phyloP scores from a whole-genome alignment of 495 filamentous ascomycete genomes.

The Pyrenula massariospora region DNA sequence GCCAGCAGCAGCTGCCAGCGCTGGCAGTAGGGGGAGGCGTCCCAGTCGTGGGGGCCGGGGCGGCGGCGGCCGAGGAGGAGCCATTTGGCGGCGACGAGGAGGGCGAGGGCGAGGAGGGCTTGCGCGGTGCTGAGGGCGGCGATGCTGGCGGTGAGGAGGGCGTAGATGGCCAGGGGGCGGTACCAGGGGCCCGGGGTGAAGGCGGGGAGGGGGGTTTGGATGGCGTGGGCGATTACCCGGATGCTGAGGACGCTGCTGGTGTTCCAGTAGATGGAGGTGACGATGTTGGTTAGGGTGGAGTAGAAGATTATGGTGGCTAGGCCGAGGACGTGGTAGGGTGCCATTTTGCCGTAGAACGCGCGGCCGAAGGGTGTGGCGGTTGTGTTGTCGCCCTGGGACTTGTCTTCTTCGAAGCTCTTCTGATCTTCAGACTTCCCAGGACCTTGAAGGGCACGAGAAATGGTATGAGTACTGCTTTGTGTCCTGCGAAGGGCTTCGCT shows the following conservation, averaged over 20 bases:
- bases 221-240: slow-evolving; percentile 5
- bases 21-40: slow-evolving; percentile 29
- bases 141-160: slow-evolving; percentile 15
- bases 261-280: slow-evolving; percentile 27
- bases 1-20: slow-evolving; percentile 32
- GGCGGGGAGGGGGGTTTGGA: slow-evolving; percentile 4
- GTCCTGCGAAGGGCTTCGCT: neutral
- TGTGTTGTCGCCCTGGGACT: slow-evolving; percentile 5
- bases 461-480: neutral
- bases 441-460: neutral
- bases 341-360: slow-evolving; percentile 27
- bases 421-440: neutral
- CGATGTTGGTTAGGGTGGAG: slow-evolving; percentile 19
- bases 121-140: slow-evolving; percentile 16
- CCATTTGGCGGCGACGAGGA: slow-evolving; percentile 28
- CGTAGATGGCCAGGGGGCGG: slow-evolving; percentile 19
- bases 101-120: slow-evolving; percentile 16
- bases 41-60: slow-evolving; percentile 34
- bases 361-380: slow-evolving; percentile 24
- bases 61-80: slow-evolving; percentile 25
- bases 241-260: slow-evolving; percentile 20
- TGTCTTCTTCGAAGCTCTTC: slow-evolving; percentile 2
- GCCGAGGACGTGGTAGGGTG: slow-evolving; percentile 26
- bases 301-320: slow-evolving; percentile 26
- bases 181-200: slow-evolving; percentile 6